A percentile compares a stretch with the other conserved stretches of the same genome.
These are phyloP conservation scores for Agaricus subrufescens DNA, from an alignment of 768 basidiomycete genomes.

Conservation along the genomic window DNA sequence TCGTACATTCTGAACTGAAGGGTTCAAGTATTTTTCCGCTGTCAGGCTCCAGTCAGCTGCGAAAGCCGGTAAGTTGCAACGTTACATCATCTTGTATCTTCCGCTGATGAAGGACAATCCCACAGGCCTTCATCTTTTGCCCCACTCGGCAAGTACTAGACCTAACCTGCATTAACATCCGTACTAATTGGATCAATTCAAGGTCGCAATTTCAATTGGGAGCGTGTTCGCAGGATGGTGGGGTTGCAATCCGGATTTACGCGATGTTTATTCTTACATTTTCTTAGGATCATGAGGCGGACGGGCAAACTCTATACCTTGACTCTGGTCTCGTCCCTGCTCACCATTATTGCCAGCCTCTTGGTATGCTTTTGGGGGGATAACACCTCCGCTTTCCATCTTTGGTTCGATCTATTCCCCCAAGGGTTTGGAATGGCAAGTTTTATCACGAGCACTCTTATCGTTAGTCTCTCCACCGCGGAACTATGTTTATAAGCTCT, in stretches of 20 bases:
- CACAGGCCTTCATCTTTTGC: constrained; percentile 79
- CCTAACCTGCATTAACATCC: constrained; percentile 10
- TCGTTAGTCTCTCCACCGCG: constrained; percentile 45
- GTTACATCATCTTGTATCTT: constrained; percentile 8
- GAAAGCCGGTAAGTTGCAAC: constrained; percentile 53
- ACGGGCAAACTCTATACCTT: constrained; percentile 84
- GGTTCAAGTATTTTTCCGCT: constrained; percentile 71
- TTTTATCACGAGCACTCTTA: constrained; percentile 81
- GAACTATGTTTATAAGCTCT: constrained; percentile 11
- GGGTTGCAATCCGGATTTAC: constrained; percentile 17
- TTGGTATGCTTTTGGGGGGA: constrained; percentile 68
- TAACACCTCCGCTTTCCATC: constrained; percentile 50
- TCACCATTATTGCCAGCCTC: constrained; percentile 54
- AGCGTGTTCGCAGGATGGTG: constrained; percentile 88
- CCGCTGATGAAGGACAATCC: constrained; percentile 13
- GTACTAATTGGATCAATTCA: constrained; percentile 17
- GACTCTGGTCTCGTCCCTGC: constrained; percentile 58
- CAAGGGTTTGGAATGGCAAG: constrained; percentile 84
- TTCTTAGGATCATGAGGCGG: constrained; percentile 70
- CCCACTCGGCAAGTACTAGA: constrained; percentile 68
- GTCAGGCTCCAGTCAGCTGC: constrained; percentile 68
- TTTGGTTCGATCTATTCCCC: constrained; percentile 77
- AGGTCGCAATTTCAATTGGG: constrained; percentile 80
- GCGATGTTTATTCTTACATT: constrained; percentile 10
- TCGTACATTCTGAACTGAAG: background rate